These are phyloP conservation scores for Epichloe bromicola DNA, from an alignment of 2,329 filamentous ascomycete genomes.

Conservation along the genomic window DNA sequence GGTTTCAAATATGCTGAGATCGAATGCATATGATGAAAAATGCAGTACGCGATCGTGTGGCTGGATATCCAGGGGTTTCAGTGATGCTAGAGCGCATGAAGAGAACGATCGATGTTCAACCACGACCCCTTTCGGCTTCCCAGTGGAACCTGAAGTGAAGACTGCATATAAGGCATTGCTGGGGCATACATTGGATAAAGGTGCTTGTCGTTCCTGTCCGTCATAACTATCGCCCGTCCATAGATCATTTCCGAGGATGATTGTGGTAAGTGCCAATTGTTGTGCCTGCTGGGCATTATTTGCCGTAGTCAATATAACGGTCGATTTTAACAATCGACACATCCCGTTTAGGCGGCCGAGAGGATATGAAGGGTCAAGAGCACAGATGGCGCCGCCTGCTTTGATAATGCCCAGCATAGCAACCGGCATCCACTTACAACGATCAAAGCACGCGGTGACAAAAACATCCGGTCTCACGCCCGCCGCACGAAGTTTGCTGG, in stretches of 20 bases:
- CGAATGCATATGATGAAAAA: conserved; percentile 10
- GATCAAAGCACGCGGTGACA: conserved; percentile 17
- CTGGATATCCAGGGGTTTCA: neutral
- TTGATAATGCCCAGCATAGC: conserved; percentile 19
- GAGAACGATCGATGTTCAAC: conserved; percentile 4
- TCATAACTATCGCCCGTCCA: too few species aligned
- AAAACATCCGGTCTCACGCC: conserved; percentile 1
- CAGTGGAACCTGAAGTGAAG: conserved; percentile 41
- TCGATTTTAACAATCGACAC: neutral
- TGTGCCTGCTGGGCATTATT: neutral
- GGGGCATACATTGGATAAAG: neutral
- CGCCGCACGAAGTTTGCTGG: neutral
- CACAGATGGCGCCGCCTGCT: conserved; percentile 19
- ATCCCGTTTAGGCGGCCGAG: conserved; percentile 2
- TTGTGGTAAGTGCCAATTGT: neutral
- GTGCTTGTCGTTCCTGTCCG: neutral
- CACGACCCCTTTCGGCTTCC: conserved; percentile 29
- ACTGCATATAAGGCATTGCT: conserved; percentile 21
- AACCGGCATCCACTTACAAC: conserved; percentile 10
- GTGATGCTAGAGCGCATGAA: conserved; percentile 2
- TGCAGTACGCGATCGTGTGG: conserved; percentile 2
- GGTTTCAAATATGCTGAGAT: conserved; percentile 7
- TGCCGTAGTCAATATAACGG: neutral
- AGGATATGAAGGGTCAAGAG: conserved; percentile 14
- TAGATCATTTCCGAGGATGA: too few species aligned